These are phyloP conservation scores for Komagataella pastoris DNA, from an alignment of 805 yeast species.

Conservation along the genomic window DNA sequence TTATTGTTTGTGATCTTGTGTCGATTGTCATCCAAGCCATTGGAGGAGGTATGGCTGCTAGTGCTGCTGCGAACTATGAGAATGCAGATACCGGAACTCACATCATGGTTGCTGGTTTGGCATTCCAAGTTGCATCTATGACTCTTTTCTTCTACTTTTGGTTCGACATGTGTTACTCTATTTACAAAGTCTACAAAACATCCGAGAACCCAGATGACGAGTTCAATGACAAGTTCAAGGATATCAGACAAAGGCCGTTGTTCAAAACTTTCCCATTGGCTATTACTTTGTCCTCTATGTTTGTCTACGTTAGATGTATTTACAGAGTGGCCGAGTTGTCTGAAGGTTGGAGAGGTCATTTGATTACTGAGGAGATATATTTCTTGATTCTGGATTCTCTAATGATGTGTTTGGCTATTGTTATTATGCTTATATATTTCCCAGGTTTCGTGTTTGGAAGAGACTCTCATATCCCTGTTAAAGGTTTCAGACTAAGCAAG, in stretches of 20 bases:
- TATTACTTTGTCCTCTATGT: slow-evolving; percentile 31
- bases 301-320: slow-evolving; percentile 53
- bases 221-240: slow-evolving; percentile 22
- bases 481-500: slow-evolving; percentile 2
- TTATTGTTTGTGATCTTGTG: slow-evolving; percentile 51
- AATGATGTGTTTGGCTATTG: slow-evolving; percentile 39
- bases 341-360: slow-evolving; percentile 58
- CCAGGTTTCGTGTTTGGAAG: slow-evolving; percentile 47
- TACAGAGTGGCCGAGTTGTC: slow-evolving; percentile 64
- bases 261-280: slow-evolving; percentile 32
- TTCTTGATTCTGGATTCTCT: slow-evolving; percentile 49
- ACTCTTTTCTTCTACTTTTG: slow-evolving; percentile 39
- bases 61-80: slow-evolving; percentile 19
- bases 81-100: slow-evolving; percentile 35
- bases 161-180: slow-evolving; percentile 28
- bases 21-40: slow-evolving; percentile 56
- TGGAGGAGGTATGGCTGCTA: slow-evolving; percentile 67
- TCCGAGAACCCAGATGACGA: slow-evolving; percentile 14
- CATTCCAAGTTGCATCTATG: slow-evolving; percentile 66
- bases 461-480: slow-evolving; percentile 2
- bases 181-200: slow-evolving; percentile 14
- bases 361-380: slow-evolving; percentile 48
- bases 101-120: slow-evolving; percentile 68
- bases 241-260: slow-evolving; percentile 18
- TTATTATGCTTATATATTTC: slow-evolving; percentile 37